phyloP scores from a whole-genome alignment of 306 rosid species.

The Acacia acuminata region DNA sequence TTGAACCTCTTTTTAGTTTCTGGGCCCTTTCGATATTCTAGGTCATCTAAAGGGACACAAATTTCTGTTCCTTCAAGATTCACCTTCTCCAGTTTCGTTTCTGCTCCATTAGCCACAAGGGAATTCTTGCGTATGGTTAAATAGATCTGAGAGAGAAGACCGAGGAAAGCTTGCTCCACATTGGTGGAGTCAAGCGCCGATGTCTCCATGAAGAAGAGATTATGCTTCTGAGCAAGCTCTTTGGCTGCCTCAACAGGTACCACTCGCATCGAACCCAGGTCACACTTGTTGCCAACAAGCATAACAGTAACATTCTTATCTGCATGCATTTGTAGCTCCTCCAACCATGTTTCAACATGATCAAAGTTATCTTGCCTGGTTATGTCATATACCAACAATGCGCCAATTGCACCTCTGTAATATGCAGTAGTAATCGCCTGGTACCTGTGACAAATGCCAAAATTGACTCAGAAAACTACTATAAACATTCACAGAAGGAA shows the following conservation, averaged over 20 bases:
- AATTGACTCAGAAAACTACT: constrained; percentile 32
- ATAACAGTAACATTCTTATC: constrained; percentile 77
- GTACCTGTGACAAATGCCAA: constrained; percentile 59
- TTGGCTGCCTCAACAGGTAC: constrained; percentile 75
- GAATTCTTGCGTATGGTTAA: constrained; percentile 61
- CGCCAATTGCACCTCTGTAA: constrained; percentile 94
- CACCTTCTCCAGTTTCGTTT: constrained; percentile 58
- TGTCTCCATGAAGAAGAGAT: constrained; percentile 86
- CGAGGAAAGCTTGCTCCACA: constrained; percentile 79
- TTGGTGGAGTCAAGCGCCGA: constrained; percentile 90
- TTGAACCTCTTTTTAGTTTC: constrained; percentile 42
- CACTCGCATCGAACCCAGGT: constrained; percentile 64
- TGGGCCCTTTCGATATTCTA: constrained; percentile 28
- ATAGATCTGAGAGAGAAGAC: constrained; percentile 82
- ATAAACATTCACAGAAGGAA: constrained; percentile 12
- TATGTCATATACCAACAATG: constrained; percentile 88
- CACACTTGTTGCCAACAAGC: constrained; percentile 96
- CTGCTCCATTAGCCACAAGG: constrained; percentile 58
- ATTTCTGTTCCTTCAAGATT: constrained; percentile 69
- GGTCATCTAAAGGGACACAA: constrained; percentile 59
- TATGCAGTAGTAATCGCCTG: constrained; percentile 96
- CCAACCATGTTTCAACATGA: constrained; percentile 79
- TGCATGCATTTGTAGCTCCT: constrained; percentile 73
- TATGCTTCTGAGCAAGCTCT: constrained; percentile 75
- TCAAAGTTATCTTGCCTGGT: constrained; percentile 74